These are phyloP conservation scores for Diaporthe humulicola DNA, from an alignment of 2,329 filamentous ascomycete genomes.

Conservation along the genomic window DNA sequence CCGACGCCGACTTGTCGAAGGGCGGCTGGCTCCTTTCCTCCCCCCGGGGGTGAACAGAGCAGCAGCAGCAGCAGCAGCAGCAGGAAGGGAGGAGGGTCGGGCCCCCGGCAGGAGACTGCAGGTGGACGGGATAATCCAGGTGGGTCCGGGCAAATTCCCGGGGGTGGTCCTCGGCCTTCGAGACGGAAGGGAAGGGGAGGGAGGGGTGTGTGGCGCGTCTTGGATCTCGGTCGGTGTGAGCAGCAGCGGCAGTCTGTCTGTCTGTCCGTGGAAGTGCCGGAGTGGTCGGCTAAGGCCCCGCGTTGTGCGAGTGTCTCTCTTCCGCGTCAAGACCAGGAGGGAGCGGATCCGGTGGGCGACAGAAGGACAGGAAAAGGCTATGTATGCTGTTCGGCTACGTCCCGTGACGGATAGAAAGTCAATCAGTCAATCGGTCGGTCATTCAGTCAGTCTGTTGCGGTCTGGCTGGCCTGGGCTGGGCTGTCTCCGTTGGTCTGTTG, in stretches of 20 bases:
- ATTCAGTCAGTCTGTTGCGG: slow-evolving; percentile 1
- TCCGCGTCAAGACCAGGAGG: background rate
- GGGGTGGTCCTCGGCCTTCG: slow-evolving; percentile 14
- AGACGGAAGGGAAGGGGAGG: background rate
- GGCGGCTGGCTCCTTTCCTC: background rate
- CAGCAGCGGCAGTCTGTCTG: background rate
- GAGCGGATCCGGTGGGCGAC: background rate
- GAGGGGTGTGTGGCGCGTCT: background rate
- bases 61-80: background rate
- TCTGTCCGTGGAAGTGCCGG: slow-evolving; percentile 5
- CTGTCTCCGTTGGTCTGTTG: background rate
- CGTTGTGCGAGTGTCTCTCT: background rate
- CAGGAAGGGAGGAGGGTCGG: background rate
- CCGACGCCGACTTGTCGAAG: slow-evolving; percentile 13
- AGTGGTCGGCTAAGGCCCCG: slow-evolving; percentile 16
- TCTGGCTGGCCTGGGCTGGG: background rate
- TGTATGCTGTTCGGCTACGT: slow-evolving; percentile 22
- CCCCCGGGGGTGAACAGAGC: background rate
- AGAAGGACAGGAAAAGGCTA: background rate
- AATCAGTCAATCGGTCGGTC: background rate
- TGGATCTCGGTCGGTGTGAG: background rate
- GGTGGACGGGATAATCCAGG: slow-evolving; percentile 12
- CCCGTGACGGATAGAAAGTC: background rate
- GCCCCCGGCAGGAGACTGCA: background rate
- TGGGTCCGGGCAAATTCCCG: slow-evolving; percentile 23